Evolutionary conservation across 441 rosid species (phyloP).

Genomic region (Isatis lusitanica): DNA sequence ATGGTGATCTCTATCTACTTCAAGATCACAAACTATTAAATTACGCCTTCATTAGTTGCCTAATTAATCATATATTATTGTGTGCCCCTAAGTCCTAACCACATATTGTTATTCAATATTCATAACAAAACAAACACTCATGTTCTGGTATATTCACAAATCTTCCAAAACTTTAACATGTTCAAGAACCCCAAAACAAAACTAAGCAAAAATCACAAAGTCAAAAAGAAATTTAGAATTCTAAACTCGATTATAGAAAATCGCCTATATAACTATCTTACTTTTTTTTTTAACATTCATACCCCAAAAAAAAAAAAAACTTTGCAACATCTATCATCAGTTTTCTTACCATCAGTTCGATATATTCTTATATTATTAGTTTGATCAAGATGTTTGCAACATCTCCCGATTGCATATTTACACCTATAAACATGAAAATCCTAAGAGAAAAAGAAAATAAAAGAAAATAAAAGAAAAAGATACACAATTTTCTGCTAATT

Average conservation of each 20-base stretch:
- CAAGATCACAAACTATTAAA: not conserved
- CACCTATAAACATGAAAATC: not conserved
- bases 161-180: not conserved
- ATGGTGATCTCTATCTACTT: not conserved
- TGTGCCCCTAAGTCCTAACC: not conserved
- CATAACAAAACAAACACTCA: not conserved
- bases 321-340: too few species aligned
- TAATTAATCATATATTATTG: not conserved
- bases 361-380: too few species aligned
- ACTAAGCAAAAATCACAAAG: too few species aligned
- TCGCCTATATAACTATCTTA: too few species aligned
- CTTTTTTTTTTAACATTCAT: too few species aligned
- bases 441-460: too few species aligned
- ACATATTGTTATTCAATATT: too few species aligned
- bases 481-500: conserved; percentile 17
- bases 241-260: too few species aligned
- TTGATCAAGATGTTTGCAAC: not conserved
- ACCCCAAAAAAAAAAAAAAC: too few species aligned
- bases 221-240: too few species aligned
- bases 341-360: too few species aligned
- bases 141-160: not conserved
- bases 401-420: not conserved
- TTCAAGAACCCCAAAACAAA: not conserved
- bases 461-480: not conserved
- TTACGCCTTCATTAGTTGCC: not conserved